Base-by-base conservation (phyloP, 208 protist genomes). In the Wallacemonas rigidus region DNA sequence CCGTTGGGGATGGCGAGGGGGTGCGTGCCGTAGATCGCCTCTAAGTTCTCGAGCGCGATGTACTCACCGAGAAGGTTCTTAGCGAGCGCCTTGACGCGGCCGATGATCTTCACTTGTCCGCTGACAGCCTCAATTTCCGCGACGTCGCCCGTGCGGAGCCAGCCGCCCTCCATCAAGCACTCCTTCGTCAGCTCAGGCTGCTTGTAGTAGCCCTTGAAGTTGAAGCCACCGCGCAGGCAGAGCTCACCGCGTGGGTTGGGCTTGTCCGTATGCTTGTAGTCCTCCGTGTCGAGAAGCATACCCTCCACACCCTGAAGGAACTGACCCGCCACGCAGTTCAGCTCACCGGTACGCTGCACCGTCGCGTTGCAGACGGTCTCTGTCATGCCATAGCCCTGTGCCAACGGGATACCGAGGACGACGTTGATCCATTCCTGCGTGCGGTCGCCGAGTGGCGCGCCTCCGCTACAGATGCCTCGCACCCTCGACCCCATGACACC, bases 321-420 rank as follows among this genome's bases (percentile, higher is more conserved):
- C 69, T 89, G 82, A 11, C 94, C 94, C 51, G 83, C 91, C 69
- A 83, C 81, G 38, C 79, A 92, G 56, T 72, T 51, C 50, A 93
- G 74, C 69, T 96, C 89, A 14, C 89, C 85, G 9, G 65, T 75
- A 53, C 76, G 80, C 78, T 95, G 88, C 71, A 96, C 81, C 3
- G 69, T 64, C 15, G 71, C 86, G 69, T 86, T 85, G 82, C 88
- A 92, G 44, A 85, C 81, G 1, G 95, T 96, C 76, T 98, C 93
- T 26, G 95, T 98, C 65, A 97, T 78, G 50, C 89, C 95, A 79
- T 96, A 98, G 40, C 93, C 93, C 76, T 97, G 90, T 61, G 85
- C 80, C 36, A 97, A 75, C 17, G 63, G 64, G 57, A 75, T 53
- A 61, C 89, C 83, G 17, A 97, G 69, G 14, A 92, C 81, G 15